These are phyloP conservation scores for Lactarius tabidus DNA, from an alignment of 768 basidiomycete genomes.

Conservation along the genomic window DNA sequence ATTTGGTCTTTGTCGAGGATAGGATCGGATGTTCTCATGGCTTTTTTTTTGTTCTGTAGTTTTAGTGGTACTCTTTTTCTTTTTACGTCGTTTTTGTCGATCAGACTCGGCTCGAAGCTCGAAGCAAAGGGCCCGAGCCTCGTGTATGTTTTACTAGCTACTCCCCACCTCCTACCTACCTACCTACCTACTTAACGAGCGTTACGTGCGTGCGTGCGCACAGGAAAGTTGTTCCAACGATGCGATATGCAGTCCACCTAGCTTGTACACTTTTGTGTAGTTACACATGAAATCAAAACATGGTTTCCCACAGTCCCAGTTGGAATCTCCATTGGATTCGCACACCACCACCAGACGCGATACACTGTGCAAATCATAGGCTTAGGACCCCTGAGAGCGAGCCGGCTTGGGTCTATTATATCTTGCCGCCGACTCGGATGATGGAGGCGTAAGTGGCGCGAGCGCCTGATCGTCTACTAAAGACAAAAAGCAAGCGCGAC, in stretches of 20 bases:
- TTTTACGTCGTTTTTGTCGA: not conserved
- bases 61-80: not conserved
- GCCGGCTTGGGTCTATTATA: no score
- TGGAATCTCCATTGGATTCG: no score
- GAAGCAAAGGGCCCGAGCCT: not conserved
- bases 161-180: not conserved
- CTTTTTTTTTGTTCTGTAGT: not conserved
- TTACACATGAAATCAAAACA: no score
- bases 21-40: not conserved
- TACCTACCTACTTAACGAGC: not conserved
- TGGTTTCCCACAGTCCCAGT: no score
- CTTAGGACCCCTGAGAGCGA: not conserved
- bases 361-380: no score
- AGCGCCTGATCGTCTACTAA: not conserved
- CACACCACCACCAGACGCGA: no score
- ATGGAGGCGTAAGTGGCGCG: not conserved
- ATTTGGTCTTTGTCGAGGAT: not conserved
- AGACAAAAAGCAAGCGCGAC: not conserved
- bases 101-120: not conserved
- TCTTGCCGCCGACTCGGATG: no score
- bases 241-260: not conserved
- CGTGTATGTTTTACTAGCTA: not conserved
- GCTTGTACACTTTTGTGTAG: not conserved
- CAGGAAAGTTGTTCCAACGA: not conserved
- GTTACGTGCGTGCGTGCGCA: no score